Conservation (phyloP, 305 asterid species). For the Solanum hybrid region DNA sequence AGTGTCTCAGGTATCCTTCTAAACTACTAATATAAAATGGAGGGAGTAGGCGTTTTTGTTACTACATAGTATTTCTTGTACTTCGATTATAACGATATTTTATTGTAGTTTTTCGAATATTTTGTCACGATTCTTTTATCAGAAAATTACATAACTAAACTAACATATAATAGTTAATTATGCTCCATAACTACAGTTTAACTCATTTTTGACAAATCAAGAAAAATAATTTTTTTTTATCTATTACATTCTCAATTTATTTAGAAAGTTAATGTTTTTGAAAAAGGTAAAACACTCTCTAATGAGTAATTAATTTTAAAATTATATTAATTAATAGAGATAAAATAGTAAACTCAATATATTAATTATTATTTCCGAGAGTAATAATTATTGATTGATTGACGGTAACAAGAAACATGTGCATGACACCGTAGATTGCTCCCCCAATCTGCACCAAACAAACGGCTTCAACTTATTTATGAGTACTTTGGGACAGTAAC, state of each 20-base stretch:
- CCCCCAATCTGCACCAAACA: not conserved
- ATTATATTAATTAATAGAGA: no score
- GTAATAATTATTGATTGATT: not conserved
- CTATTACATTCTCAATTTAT: not conserved
- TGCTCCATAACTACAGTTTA: not conserved
- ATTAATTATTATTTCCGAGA: no score
- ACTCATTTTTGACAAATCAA: no score
- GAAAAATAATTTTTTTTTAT: no score
- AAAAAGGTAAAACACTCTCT: no score
- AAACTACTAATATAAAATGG: not conserved
- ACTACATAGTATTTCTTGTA: not conserved
- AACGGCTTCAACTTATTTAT: not conserved
- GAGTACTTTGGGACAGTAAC: not conserved
- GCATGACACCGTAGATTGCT: not conserved
- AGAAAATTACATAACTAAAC: not conserved
- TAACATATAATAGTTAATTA: not conserved
- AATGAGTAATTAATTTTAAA: no score
- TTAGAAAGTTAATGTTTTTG: no score
- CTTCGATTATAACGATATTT: not conserved
- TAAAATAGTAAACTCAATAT: no score
- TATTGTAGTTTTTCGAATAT: not conserved
- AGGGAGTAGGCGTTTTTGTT: not conserved
- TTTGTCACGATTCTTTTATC: not conserved
- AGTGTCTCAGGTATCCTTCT: not conserved
- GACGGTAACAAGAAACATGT: not conserved